Percentiles rank a stretch among this genome's conserved stretches.
These are phyloP conservation scores for Cercospora canescens DNA, from an alignment of 2,329 filamentous ascomycete species.

Conservation along the genomic window DNA sequence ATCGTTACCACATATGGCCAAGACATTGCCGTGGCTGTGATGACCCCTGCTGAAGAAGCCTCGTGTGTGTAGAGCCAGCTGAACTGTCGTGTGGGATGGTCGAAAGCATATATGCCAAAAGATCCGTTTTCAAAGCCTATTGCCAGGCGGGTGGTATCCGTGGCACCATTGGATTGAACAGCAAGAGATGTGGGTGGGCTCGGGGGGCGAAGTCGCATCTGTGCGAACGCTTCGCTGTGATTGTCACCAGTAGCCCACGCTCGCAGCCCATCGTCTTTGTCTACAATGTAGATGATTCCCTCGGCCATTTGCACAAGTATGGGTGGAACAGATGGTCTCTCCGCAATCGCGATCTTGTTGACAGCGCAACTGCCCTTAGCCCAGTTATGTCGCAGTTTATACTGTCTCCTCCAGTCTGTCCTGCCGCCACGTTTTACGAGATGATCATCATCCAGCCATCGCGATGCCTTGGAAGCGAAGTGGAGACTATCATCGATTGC, in stretches of 20 bases:
- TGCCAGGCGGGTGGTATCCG: conserved; percentile 45
- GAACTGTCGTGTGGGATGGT: conserved; percentile 49
- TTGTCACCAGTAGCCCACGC: conserved; percentile 70
- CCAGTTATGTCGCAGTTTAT: conserved; percentile 90
- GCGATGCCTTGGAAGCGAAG: conserved; percentile 58
- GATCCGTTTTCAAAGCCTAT: conserved; percentile 72
- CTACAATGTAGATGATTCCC: conserved; percentile 75
- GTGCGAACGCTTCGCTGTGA: conserved; percentile 59
- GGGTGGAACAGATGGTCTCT: conserved; percentile 54
- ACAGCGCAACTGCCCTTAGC: conserved; percentile 76
- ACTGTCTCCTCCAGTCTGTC: conserved; percentile 85
- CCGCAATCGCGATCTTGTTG: conserved; percentile 69
- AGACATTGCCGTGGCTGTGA: conserved; percentile 70
- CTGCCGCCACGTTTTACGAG: conserved; percentile 51
- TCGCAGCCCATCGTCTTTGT: conserved; percentile 67
- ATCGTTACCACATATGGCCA: conserved; percentile 79
- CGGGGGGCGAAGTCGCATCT: conserved; percentile 30
- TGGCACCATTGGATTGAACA: conserved; percentile 54
- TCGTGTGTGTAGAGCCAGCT: conserved; percentile 58
- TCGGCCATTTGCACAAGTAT: conserved; percentile 76
- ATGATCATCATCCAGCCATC: conserved; percentile 63
- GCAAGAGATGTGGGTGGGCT: conserved; percentile 62
- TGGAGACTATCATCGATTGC: conserved; percentile 41
- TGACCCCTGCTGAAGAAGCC: conserved; percentile 60
- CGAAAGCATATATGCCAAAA: conserved; percentile 68